Conservation (phyloP, 1,139 yeast species). For the Sugiyamaella grinbergsii region DNA sequence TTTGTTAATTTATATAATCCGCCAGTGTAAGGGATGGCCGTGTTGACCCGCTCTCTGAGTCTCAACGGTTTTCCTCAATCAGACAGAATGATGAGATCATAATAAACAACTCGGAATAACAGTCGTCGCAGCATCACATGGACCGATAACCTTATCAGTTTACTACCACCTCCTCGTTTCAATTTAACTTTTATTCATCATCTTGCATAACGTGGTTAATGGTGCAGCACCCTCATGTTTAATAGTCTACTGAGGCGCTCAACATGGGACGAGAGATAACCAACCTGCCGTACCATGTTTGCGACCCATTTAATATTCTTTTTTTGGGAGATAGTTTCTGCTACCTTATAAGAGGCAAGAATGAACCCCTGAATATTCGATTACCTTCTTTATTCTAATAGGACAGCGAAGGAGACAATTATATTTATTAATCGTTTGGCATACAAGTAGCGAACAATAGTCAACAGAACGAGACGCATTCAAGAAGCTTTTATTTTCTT, state of each 20-base stretch:
- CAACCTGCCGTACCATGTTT: slow-evolving; percentile 3
- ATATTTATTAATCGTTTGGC: too few relatives aligned
- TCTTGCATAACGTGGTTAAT: slow-evolving; percentile 10
- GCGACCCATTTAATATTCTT: not conserved
- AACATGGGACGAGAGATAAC: slow-evolving; percentile 2
- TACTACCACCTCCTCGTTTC: not conserved
- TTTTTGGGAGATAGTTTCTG: too few relatives aligned
- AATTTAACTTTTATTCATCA: not conserved
- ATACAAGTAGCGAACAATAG: too few relatives aligned
- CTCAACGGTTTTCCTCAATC: too few relatives aligned
- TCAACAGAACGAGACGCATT: not conserved
- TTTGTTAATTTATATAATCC: too few relatives aligned
- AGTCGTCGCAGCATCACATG: not conserved
- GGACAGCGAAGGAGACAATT: not conserved
- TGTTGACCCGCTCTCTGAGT: too few relatives aligned
- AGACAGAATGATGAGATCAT: too few relatives aligned
- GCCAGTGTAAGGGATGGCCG: too few relatives aligned
- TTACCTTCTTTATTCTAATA: not conserved
- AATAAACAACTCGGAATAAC: too few relatives aligned
- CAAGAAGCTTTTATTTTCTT: not conserved
- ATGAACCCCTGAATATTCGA: not conserved
- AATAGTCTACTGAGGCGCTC: not conserved
- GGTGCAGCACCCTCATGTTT: too few relatives aligned
- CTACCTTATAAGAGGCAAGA: not conserved
- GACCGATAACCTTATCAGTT: not conserved